Evolutionary conservation across 352 stramenopile species (phyloP).

Genomic region (Aphanomyces astaci): DNA sequence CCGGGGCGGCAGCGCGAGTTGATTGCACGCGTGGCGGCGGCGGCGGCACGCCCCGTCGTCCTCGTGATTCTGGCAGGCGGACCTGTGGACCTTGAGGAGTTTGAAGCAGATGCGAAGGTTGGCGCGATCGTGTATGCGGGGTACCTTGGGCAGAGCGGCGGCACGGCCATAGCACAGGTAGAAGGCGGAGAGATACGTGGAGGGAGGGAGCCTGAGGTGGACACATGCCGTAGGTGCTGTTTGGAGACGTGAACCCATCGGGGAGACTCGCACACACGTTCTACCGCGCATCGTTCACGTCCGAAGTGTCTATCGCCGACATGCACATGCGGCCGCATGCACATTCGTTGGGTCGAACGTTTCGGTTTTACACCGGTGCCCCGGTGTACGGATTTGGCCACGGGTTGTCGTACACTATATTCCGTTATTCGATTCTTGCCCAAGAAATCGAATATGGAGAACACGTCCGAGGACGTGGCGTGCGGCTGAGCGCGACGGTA

Average conservation of each 20-base stretch:
- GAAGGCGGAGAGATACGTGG: too few relatives aligned
- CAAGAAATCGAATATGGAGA: too few relatives aligned
- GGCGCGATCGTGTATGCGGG: conserved; percentile 70
- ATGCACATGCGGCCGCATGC: conserved; percentile 86
- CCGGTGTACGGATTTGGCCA: conserved; percentile 86
- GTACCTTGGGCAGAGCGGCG: conserved; percentile 77
- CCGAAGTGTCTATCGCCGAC: conserved; percentile 69
- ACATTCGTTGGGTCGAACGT: conserved; percentile 79
- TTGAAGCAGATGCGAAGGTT: conserved; percentile 56
- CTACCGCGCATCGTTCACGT: conserved; percentile 72
- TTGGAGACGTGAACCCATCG: conserved; percentile 68
- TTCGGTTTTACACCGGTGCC: conserved; percentile 86
- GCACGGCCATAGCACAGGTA: conserved; percentile 57
- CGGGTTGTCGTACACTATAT: conserved; percentile 87
- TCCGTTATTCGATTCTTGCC: conserved; percentile 27
- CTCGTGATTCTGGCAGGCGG: conserved; percentile 86
- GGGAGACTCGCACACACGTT: conserved; percentile 85
- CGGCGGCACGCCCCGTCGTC: conserved; percentile 60
- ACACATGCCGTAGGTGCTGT: conserved; percentile 44
- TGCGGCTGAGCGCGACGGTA: conserved; percentile 16
- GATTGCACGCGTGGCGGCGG: conserved; percentile 48
- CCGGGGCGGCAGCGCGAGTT: conserved; percentile 69
- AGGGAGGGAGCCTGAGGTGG: too few relatives aligned
- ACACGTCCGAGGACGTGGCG: background rate
- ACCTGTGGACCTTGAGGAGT: conserved; percentile 64